Evolutionary conservation across 495 filamentous ascomycete genomes (phyloP).

Genomic region (Margaritispora aquatica): DNA sequence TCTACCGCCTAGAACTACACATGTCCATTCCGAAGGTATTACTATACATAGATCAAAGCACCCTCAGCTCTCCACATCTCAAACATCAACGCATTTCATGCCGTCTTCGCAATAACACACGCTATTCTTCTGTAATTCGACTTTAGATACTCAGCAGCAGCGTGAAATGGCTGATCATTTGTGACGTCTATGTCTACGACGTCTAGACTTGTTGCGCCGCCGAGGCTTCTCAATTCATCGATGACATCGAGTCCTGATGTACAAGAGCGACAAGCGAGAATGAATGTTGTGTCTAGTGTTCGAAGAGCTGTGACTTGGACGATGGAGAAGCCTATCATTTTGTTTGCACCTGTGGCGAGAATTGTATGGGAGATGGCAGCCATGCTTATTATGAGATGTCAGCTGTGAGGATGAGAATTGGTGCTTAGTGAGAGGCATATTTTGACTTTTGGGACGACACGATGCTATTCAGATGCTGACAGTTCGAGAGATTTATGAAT

Average conservation of each 20-base stretch:
- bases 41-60: too few relatives aligned
- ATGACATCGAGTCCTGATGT: slow-evolving; percentile 20
- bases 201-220: slow-evolving; percentile 22
- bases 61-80: slow-evolving; percentile 30
- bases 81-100: slow-evolving; percentile 30
- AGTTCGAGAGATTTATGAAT: too few relatives aligned
- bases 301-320: slow-evolving; percentile 25
- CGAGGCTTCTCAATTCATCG: slow-evolving; percentile 15
- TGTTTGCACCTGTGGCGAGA: slow-evolving; percentile 34
- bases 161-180: slow-evolving; percentile 23
- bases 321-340: slow-evolving; percentile 31
- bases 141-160: slow-evolving; percentile 37
- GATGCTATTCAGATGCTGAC: too few relatives aligned
- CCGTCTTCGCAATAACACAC: slow-evolving; percentile 27
- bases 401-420: background rate
- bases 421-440: background rate
- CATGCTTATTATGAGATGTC: background rate
- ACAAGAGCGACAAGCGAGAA: slow-evolving; percentile 27
- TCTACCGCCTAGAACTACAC: slow-evolving; percentile 26
- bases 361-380: slow-evolving; percentile 16
- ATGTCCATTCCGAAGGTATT: slow-evolving; percentile 14
- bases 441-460: too few relatives aligned
- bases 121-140: slow-evolving; percentile 40
- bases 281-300: slow-evolving; percentile 22
- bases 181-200: slow-evolving; percentile 28